These are phyloP conservation scores for Aspergillus terreus DNA, from an alignment of 2,329 filamentous ascomycete species.

Conservation along the genomic window DNA sequence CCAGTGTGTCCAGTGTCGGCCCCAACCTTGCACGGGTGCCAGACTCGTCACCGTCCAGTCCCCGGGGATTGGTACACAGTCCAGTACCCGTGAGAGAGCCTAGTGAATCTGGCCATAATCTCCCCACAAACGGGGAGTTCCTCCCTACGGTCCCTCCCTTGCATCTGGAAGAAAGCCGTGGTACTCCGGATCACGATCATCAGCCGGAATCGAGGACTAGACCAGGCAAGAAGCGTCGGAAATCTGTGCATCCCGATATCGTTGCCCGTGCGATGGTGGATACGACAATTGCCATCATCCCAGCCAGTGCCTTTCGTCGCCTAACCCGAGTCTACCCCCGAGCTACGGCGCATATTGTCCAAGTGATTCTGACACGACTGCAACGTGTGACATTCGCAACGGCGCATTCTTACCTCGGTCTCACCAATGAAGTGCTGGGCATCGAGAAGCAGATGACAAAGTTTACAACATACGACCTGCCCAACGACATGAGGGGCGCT, in stretches of 20 bases:
- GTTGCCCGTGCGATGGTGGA: conserved; percentile 94
- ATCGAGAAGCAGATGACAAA: conserved; percentile 93
- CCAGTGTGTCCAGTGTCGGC: conserved; percentile 31
- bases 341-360: conserved; percentile 94
- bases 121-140: conserved; percentile 25
- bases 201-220: conserved; percentile 16
- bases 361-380: conserved; percentile 91
- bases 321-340: conserved; percentile 93
- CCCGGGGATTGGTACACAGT: conserved; percentile 25
- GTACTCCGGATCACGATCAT: conserved; percentile 25
- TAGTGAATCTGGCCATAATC: conserved; percentile 15
- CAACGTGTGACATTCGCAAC: conserved; percentile 93
- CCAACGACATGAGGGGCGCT: conserved; percentile 81
- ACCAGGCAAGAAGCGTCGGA: conserved; percentile 38
- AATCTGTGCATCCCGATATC: conserved; percentile 92
- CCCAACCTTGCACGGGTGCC: conserved; percentile 29
- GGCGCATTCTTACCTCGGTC: conserved; percentile 86
- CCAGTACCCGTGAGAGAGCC: conserved; percentile 21
- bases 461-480: conserved; percentile 85
- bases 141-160: conserved; percentile 70
- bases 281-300: conserved; percentile 97
- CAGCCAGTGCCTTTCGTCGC: conserved; percentile 88
- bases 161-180: conserved; percentile 56
- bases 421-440: conserved; percentile 85
- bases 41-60: conserved; percentile 39